phyloP scores from a whole-genome alignment of 345 rosid species.

The Mercurialis annua region DNA sequence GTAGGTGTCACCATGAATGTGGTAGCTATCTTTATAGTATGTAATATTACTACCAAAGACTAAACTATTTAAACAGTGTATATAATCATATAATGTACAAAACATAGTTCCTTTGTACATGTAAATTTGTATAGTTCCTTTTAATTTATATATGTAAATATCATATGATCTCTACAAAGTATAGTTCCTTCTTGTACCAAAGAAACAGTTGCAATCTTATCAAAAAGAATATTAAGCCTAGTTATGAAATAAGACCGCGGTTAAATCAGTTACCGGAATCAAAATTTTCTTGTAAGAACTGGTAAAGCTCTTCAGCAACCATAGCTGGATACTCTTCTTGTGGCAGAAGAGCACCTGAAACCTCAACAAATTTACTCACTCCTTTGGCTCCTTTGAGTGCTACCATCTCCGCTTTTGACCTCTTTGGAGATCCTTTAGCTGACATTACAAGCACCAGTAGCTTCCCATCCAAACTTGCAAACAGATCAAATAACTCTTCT shows the following conservation, averaged over 20 bases:
- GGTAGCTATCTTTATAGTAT: too few relatives aligned
- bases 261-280: conserved; percentile 24
- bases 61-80: too few relatives aligned
- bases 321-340: conserved; percentile 81
- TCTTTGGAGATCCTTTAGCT: conserved; percentile 63
- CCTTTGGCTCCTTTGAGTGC: conserved; percentile 66
- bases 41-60: too few relatives aligned
- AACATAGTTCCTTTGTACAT: too few relatives aligned
- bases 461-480: conserved; percentile 60
- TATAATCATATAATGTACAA: too few relatives aligned
- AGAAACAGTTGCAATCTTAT: not conserved
- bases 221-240: too few relatives aligned
- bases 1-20: too few relatives aligned
- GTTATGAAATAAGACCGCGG: too few relatives aligned
- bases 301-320: conserved; percentile 63
- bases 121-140: too few relatives aligned
- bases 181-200: not conserved
- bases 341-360: conserved; percentile 81
- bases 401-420: conserved; percentile 94
- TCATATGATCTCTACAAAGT: not conserved
- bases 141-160: too few relatives aligned
- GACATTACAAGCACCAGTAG: conserved; percentile 62
- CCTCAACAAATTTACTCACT: conserved; percentile 68
- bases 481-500: conserved; percentile 67
- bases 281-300: conserved; percentile 54